A percentile compares a stretch with the other conserved stretches of the same genome.
phyloP scores from a whole-genome alignment of 129 eudicot species.

The Flaveria trinervia region DNA sequence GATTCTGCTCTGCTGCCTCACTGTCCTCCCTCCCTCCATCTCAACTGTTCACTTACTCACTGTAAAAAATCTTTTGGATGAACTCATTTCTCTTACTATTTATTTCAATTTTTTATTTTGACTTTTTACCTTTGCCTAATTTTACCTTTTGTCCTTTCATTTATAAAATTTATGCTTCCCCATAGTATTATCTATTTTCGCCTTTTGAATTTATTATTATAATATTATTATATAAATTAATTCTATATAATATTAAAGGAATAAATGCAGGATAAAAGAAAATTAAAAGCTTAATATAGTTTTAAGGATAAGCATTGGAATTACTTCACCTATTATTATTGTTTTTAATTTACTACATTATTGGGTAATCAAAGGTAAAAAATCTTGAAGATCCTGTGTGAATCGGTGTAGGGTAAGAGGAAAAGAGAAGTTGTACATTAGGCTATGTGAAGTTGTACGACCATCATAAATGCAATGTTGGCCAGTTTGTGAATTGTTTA shows the following conservation, averaged over 20 bases:
- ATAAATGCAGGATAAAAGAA: background rate
- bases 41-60: slow-evolving; percentile 24
- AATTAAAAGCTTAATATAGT: background rate
- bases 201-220: background rate
- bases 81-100: slow-evolving; percentile 5
- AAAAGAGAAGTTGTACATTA: slow-evolving; percentile 24
- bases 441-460: slow-evolving; percentile 27
- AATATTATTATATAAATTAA: background rate
- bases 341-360: background rate
- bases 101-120: background rate
- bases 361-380: background rate
- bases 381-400: slow-evolving; percentile 25
- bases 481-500: slow-evolving; percentile 30
- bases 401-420: slow-evolving; percentile 15
- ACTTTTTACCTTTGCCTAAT: background rate
- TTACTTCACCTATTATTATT: slow-evolving; percentile 3
- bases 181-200: background rate
- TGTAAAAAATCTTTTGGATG: slow-evolving; percentile 31
- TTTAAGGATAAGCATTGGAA: slow-evolving; percentile 6
- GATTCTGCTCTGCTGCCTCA: slow-evolving; percentile 22
- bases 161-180: background rate
- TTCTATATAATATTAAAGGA: background rate
- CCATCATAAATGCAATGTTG: slow-evolving; percentile 30
- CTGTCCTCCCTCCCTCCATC: slow-evolving; percentile 20
- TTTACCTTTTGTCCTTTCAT: background rate